Evolutionary conservation across 2,329 filamentous ascomycete genomes (phyloP).

Genomic region (Beauveria scarabaeidicola): DNA sequence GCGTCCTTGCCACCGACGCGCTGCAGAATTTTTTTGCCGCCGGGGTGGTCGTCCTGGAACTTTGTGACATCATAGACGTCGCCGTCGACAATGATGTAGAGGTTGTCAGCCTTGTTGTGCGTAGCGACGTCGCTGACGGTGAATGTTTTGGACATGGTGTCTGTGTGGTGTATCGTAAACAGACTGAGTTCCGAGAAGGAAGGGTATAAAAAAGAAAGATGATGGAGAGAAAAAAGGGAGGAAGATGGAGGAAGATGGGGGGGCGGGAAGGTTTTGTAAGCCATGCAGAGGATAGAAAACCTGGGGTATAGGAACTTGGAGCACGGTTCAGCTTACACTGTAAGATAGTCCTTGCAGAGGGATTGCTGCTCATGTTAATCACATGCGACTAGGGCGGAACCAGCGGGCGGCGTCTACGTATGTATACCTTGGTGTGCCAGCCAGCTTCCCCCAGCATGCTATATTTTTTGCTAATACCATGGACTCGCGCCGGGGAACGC

Average conservation of each 20-base stretch:
- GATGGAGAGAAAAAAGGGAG: not conserved
- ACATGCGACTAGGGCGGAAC: conserved; percentile 10
- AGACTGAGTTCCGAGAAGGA: not conserved
- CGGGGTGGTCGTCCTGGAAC: conserved; percentile 78
- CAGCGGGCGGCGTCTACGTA: not conserved
- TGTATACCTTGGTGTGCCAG: not conserved
- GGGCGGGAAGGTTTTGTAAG: conserved; percentile 10
- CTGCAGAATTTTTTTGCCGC: conserved; percentile 59
- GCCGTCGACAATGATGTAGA: conserved; percentile 87
- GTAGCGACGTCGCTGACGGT: conserved; percentile 76
- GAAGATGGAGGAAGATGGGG: not conserved
- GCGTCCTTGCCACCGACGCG: conserved; percentile 58
- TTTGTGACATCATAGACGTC: conserved; percentile 94
- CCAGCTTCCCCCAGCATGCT: not conserved
- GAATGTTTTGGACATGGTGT: conserved; percentile 79
- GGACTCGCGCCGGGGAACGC: not conserved
- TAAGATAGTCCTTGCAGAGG: not conserved
- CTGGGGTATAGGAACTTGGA: conserved; percentile 3
- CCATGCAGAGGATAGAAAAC: conserved; percentile 6
- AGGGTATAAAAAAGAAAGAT: conserved; percentile 5
- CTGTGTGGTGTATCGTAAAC: conserved; percentile 4
- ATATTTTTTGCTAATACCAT: not conserved
- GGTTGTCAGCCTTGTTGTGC: conserved; percentile 78
- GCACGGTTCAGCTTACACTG: not conserved
- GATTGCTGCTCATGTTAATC: conserved; percentile 8